Evolutionary conservation across 2,329 filamentous ascomycete genomes (phyloP), one percentile per base, ranked within the genome.

Genomic region (Celoporthe dispersa): DNA sequence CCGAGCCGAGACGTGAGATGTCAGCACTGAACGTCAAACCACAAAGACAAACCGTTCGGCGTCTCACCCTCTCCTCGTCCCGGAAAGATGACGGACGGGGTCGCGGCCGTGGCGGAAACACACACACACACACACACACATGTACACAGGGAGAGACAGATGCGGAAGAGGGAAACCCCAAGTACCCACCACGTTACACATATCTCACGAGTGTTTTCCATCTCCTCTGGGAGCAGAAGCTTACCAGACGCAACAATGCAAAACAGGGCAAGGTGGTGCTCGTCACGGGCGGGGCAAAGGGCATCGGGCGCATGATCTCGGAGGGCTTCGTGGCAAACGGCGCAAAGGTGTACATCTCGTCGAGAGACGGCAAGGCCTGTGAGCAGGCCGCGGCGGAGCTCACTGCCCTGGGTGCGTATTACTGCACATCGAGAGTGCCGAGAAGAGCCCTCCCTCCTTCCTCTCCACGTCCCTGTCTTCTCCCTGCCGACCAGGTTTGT

Each of bases 281-380:
- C 70, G 82, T 89, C 66, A 89, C 87, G 6, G 87, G 87, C 73
- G 85, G 85, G 66, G 86, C 84, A 61, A 87, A 90, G 76, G 89
- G 89, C 73, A 87, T 91, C 73, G 90, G 90, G 22, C 86, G 86
- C 70, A 91, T 91, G 89, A 91, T 92, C 73, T 86, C 87, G 41
- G 83, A 88, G 69, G 90, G 88, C 69, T 91, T 90, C 79, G 84
- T 91, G n/a, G 77, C 82, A 69, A 91, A 90, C 79, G 88, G 89
- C 69, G 86, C 86, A 51, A 87, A 82, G 65, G 89, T 91, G 22
- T 91, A 91, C 83, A 87, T 92, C 71, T 87, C 88, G 7, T 91
- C 88, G 7, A 85, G 90, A 74, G 88, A 91, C 77, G 86, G 83
- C 31, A 80, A 83, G 65, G 85, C 88, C 51, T 91, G 89, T 79